Conservation (phyloP, 345 rosid genomes). For the Salix suchowensis region DNA sequence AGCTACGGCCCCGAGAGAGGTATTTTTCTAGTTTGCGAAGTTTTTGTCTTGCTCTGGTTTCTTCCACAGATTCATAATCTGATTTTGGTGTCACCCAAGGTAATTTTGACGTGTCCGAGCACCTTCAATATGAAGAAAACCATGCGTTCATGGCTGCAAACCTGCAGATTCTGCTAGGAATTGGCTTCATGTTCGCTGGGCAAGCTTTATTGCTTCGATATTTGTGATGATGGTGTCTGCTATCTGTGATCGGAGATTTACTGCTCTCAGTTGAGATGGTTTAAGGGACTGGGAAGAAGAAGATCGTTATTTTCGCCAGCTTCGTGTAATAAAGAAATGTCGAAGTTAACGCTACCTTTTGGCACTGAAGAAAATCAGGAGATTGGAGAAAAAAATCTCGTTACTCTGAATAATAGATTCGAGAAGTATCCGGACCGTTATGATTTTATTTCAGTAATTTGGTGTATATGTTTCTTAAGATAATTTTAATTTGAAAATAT, state of each 20-base stretch:
- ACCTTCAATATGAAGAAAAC: constrained; percentile 45
- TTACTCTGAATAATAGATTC: too few relatives aligned
- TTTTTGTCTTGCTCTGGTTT: not conserved
- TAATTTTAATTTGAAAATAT: too few relatives aligned
- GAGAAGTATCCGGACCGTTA: too few relatives aligned
- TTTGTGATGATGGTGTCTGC: not conserved
- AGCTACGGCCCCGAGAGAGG: constrained; percentile 46
- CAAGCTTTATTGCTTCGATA: constrained; percentile 24
- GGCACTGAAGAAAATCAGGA: not conserved
- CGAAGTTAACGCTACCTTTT: not conserved
- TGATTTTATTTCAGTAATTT: too few relatives aligned
- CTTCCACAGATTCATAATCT: not conserved
- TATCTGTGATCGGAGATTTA: not conserved
- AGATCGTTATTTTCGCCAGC: not conserved
- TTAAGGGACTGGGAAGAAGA: not conserved
- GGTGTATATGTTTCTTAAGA: too few relatives aligned
- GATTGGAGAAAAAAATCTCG: not conserved
- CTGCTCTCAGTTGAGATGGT: not conserved
- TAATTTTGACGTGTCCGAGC: constrained; percentile 59
- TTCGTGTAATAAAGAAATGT: not conserved
- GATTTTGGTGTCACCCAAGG: constrained; percentile 36
- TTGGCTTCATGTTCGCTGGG: constrained; percentile 33
- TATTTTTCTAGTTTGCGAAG: not conserved
- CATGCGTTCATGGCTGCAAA: constrained; percentile 23
- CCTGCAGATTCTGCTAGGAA: constrained; percentile 24